Conservation (phyloP, 257 asterid genomes). For the Cordia subcordata region DNA sequence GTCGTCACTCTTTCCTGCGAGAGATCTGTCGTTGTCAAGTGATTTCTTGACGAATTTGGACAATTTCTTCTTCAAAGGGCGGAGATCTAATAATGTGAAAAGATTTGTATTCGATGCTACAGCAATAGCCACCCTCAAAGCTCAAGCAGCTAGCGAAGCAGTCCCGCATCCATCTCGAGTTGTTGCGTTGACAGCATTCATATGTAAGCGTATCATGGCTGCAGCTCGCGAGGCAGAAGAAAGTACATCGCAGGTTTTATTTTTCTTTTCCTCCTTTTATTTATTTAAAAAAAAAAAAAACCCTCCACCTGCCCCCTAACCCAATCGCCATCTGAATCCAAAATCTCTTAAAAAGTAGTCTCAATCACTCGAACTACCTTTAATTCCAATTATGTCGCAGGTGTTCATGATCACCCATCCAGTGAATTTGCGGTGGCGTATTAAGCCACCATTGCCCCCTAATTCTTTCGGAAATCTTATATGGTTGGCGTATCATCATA, state of each 20-base stretch:
- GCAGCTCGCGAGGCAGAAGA: not conserved
- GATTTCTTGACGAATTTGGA: slow-evolving; percentile 17
- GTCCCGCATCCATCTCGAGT: slow-evolving; percentile 18
- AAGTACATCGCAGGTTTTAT: too few relatives aligned
- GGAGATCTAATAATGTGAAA: slow-evolving; percentile 15
- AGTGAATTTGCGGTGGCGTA: not conserved
- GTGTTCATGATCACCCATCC: not conserved
- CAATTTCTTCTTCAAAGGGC: slow-evolving; percentile 19
- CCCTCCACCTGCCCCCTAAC: too few relatives aligned
- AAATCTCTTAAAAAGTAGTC: too few relatives aligned
- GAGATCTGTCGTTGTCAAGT: slow-evolving; percentile 9
- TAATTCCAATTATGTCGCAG: too few relatives aligned
- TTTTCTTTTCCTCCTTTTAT: too few relatives aligned
- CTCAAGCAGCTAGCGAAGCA: slow-evolving; percentile 1
- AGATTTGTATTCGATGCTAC: slow-evolving; percentile 17
- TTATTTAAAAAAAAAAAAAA: too few relatives aligned
- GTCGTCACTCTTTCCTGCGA: slow-evolving; percentile 6
- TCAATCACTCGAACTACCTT: too few relatives aligned
- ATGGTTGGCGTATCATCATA: not conserved
- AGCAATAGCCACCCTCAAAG: not conserved
- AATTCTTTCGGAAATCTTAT: not conserved
- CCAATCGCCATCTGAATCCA: too few relatives aligned
- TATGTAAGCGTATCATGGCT: slow-evolving; percentile 9
- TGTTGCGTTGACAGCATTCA: slow-evolving; percentile 21
- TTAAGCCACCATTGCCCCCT: not conserved